Evolutionary conservation across 345 rosid genomes (phyloP).

Genomic region (Xanthoceras sorbifolium): DNA sequence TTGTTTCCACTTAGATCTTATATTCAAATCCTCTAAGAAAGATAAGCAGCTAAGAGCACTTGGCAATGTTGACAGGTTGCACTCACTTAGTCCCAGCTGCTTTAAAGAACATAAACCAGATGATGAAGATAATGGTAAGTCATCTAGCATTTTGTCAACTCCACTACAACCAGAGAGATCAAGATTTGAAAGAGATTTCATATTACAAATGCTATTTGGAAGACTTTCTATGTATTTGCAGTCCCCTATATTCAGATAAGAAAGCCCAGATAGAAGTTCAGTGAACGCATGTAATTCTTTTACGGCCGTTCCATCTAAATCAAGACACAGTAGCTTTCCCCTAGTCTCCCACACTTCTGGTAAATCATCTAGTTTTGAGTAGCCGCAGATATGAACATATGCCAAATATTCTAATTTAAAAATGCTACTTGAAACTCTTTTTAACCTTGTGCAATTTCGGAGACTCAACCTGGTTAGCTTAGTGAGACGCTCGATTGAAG

Average conservation of each 20-base stretch:
- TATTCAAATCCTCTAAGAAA: background rate
- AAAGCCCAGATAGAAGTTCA: conserved; percentile 1
- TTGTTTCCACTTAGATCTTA: conserved; percentile 8
- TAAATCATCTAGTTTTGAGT: conserved; percentile 3
- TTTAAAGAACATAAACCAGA: background rate
- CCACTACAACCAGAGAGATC: background rate
- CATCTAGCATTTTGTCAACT: background rate
- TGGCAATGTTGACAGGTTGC: background rate
- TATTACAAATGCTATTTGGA: background rate
- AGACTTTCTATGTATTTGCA: conserved; percentile 6
- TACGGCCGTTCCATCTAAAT: conserved; percentile 6
- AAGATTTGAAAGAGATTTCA: conserved; percentile 8
- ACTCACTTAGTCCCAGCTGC: background rate
- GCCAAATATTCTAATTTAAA: background rate
- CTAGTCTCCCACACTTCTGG: background rate
- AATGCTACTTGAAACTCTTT: conserved; percentile 3
- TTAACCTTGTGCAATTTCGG: conserved; percentile 16
- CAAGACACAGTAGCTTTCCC: background rate
- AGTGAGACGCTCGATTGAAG: conserved; percentile 4
- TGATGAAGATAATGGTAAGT: background rate
- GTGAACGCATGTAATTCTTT: conserved; percentile 18
- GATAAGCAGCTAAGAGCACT: conserved; percentile 2
- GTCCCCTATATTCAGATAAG: background rate
- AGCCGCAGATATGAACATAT: background rate
- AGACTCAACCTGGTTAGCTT: conserved; percentile 4